phyloP scores from a whole-genome alignment of 768 basidiomycete species.

The Tricholoma hemisulphureum region DNA sequence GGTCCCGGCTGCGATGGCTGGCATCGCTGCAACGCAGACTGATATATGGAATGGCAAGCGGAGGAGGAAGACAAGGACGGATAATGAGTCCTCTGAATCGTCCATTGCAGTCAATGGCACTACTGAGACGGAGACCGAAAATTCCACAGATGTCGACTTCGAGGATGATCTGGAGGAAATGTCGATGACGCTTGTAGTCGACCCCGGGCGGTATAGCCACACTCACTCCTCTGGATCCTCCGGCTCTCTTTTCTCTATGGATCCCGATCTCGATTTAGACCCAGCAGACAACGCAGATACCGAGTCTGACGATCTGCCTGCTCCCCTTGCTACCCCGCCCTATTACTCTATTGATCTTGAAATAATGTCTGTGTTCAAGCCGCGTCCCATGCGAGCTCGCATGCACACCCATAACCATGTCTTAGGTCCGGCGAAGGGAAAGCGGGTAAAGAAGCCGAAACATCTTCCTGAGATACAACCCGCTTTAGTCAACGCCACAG shows the following conservation, averaged over 20 bases:
- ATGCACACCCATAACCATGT: conserved; percentile 31
- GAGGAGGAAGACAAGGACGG: conserved; percentile 30
- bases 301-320: conserved; percentile 19
- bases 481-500: not conserved
- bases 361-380: conserved; percentile 72
- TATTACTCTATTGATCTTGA: conserved; percentile 53
- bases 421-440: conserved; percentile 35
- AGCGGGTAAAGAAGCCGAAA: conserved; percentile 40
- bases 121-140: conserved; percentile 39
- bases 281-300: conserved; percentile 29
- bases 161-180: conserved; percentile 35
- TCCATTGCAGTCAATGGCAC: conserved; percentile 26
- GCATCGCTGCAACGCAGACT: conserved; percentile 35
- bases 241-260: conserved; percentile 48
- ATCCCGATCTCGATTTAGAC: conserved; percentile 42
- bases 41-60: conserved; percentile 39
- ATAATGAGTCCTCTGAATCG: conserved; percentile 26
- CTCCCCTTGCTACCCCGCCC: conserved; percentile 1
- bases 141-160: conserved; percentile 32
- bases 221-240: conserved; percentile 12
- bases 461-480: conserved; percentile 17
- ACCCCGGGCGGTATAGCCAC: conserved; percentile 18
- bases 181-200: conserved; percentile 33
- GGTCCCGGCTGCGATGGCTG: conserved; percentile 56
- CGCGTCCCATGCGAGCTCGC: conserved; percentile 55